Evolutionary conservation across 345 rosid species (phyloP).

Genomic region (Rhodamnia rubescens): DNA sequence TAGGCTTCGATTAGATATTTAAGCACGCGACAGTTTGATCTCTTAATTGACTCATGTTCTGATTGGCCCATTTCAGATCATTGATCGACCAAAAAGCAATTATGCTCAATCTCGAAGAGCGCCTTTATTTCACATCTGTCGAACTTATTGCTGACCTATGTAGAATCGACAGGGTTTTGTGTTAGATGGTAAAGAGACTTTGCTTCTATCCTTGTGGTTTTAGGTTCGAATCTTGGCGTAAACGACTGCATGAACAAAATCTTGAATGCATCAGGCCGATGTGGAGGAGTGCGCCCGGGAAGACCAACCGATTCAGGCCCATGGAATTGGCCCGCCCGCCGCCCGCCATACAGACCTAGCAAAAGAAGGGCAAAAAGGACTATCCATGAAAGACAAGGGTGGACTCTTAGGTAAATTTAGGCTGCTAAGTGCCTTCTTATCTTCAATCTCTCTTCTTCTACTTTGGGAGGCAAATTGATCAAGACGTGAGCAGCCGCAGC

Average conservation of each 20-base stretch:
- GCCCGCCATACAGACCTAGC: not conserved
- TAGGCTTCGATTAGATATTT: not conserved
- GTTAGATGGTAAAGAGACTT: not conserved
- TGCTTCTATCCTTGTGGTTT: not conserved
- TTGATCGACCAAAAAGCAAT: not conserved
- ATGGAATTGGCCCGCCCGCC: not conserved
- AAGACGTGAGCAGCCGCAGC: not conserved
- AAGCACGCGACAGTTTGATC: not conserved
- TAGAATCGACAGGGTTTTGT: not conserved
- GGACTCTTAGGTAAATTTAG: not conserved
- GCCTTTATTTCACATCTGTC: not conserved
- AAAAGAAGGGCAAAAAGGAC: not conserved
- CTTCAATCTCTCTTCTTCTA: not conserved
- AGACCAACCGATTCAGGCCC: not conserved
- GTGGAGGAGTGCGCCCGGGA: not conserved
- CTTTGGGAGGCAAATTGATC: not conserved
- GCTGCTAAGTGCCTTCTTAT: not conserved
- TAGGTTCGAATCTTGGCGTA: not conserved
- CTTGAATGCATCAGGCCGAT: not conserved
- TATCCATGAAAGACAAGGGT: not conserved
- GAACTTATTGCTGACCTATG: not conserved
- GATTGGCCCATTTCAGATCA: not conserved
- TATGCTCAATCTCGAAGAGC: not conserved
- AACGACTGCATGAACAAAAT: not conserved
- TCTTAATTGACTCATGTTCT: not conserved